These are phyloP conservation scores for Calocera viscosa DNA, from an alignment of 768 basidiomycete species.

Conservation along the genomic window DNA sequence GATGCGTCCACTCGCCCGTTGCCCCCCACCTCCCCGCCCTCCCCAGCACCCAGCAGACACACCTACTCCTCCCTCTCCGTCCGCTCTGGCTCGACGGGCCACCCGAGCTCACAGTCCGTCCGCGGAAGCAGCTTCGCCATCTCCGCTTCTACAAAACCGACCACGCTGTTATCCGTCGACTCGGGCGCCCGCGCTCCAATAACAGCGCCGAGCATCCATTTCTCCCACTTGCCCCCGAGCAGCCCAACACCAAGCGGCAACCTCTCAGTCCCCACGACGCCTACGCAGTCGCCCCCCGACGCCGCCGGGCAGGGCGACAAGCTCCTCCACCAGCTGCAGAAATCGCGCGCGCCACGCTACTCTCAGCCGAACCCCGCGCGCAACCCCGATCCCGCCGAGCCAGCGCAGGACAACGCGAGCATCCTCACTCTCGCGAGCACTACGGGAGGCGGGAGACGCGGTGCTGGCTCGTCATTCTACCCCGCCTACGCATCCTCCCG, in stretches of 20 bases:
- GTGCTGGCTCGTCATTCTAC: slow-evolving; percentile 10
- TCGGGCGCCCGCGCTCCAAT: slow-evolving; percentile 29
- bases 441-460: slow-evolving; percentile 30
- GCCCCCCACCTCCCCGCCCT: slow-evolving; percentile 77
- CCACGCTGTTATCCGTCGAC: slow-evolving; percentile 85
- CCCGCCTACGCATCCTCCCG: neutral
- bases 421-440: slow-evolving; percentile 87
- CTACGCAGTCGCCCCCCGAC: slow-evolving; percentile 18
- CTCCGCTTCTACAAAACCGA: slow-evolving; percentile 70
- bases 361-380: neutral
- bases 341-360: slow-evolving; percentile 84
- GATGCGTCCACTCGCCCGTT: slow-evolving; percentile 85
- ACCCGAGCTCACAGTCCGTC: slow-evolving; percentile 70
- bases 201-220: slow-evolving; percentile 12
- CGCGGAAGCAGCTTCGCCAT: slow-evolving; percentile 53
- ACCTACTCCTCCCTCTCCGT: slow-evolving; percentile 50
- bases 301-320: slow-evolving; percentile 15
- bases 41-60: slow-evolving; percentile 71
- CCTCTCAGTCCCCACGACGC: slow-evolving; percentile 34
- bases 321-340: slow-evolving; percentile 77
- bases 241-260: neutral
- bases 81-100: slow-evolving; percentile 23
- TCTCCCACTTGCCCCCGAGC: slow-evolving; percentile 9
- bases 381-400: slow-evolving; percentile 85
- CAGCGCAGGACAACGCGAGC: slow-evolving; percentile 84